Conservation (phyloP, 2,329 filamentous ascomycete genomes). For the Aspergillus pseudonomiae region DNA sequence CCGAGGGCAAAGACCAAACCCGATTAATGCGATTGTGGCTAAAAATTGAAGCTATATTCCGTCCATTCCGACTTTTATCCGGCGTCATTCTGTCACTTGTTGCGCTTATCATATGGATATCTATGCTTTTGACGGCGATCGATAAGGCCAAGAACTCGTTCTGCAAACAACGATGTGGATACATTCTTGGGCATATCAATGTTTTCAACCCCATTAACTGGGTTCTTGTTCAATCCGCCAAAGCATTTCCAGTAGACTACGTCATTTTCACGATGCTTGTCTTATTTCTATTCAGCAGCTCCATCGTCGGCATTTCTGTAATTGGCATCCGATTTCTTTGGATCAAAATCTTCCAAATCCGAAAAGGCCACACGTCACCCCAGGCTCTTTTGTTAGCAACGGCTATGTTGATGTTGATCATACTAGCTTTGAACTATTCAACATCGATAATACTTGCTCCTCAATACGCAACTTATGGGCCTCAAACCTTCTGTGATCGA, state of each 20-base stretch:
- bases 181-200: conserved; percentile 83
- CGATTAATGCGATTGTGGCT: conserved; percentile 75
- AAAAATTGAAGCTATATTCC: conserved; percentile 78
- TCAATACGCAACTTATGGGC: conserved; percentile 91
- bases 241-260: conserved; percentile 89
- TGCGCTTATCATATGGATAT: conserved; percentile 77
- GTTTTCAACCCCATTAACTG: conserved; percentile 96
- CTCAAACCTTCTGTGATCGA: conserved; percentile 89
- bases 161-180: conserved; percentile 88
- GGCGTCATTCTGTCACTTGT: conserved; percentile 77
- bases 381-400: conserved; percentile 91
- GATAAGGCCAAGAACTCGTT: conserved; percentile 96
- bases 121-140: conserved; percentile 92
- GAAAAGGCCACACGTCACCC: conserved; percentile 83
- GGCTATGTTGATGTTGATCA: conserved; percentile 85
- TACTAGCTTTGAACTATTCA: conserved; percentile 88
- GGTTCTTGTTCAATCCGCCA: conserved; percentile 78
- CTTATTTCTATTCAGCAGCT: conserved; percentile 84
- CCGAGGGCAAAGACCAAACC: conserved; percentile 70
- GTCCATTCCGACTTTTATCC: conserved; percentile 84
- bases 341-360: conserved; percentile 89
- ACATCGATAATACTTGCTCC: conserved; percentile 93
- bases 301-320: conserved; percentile 80
- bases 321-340: conserved; percentile 96
- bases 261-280: conserved; percentile 82